A percentile compares a stretch with the other conserved stretches of the same genome.
Evolutionary conservation across 805 yeast species (phyloP).

Genomic region (Metschnikowia dekortorum): DNA sequence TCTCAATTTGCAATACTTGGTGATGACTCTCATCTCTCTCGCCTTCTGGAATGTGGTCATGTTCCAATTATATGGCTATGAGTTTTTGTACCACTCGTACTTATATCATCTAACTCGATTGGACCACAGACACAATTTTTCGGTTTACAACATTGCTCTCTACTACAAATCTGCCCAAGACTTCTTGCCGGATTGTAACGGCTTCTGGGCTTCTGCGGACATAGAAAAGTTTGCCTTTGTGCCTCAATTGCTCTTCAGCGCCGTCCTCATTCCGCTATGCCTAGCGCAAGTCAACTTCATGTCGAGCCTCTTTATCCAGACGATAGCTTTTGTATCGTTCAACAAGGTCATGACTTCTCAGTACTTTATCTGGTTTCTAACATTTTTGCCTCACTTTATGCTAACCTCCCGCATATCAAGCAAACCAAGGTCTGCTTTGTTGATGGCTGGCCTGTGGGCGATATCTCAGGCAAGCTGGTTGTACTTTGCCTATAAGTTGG

Average conservation of each 20-base stretch:
- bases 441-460: conserved; percentile 57
- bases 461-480: conserved; percentile 75
- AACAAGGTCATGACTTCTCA: conserved; percentile 81
- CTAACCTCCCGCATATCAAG: conserved; percentile 36
- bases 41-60: conserved; percentile 47
- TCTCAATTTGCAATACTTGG: conserved; percentile 23
- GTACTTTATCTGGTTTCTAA: conserved; percentile 91
- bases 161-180: conserved; percentile 51
- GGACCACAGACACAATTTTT: conserved; percentile 94
- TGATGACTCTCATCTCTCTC: conserved; percentile 43
- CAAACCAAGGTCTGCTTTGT: conserved; percentile 30
- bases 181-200: background rate
- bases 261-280: conserved; percentile 52
- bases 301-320: conserved; percentile 36
- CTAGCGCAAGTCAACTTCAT: conserved; percentile 31
- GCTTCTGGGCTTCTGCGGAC: conserved; percentile 11
- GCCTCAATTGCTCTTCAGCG: conserved; percentile 71
- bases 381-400: conserved; percentile 72
- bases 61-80: conserved; percentile 68
- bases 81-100: conserved; percentile 73
- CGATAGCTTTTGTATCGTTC: conserved; percentile 41
- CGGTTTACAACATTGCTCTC: conserved; percentile 73
- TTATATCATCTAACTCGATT: conserved; percentile 76
- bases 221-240: conserved; percentile 66
- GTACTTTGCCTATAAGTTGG: conserved; percentile 69